These are phyloP conservation scores for Coriaria nepalensis DNA, from an alignment of 306 rosid genomes.

Conservation along the genomic window DNA sequence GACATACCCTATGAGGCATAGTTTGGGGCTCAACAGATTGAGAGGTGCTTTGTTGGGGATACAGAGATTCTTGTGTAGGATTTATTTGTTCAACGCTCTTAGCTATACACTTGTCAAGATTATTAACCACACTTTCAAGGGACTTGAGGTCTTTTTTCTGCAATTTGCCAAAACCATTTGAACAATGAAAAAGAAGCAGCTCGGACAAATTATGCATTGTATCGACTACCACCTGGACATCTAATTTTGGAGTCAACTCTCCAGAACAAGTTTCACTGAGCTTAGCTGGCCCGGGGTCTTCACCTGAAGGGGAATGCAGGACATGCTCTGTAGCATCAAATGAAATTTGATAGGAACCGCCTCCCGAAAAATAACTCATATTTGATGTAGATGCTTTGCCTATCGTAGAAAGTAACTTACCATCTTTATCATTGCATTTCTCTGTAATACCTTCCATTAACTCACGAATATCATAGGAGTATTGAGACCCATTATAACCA, in stretches of 20 bases:
- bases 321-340: constrained; percentile 15
- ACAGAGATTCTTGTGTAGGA: constrained; percentile 18
- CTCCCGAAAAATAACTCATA: constrained; percentile 15
- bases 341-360: constrained; percentile 11
- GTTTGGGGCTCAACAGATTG: constrained; percentile 18
- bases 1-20: constrained; percentile 37
- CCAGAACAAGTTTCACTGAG: constrained; percentile 19
- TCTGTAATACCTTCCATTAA: constrained; percentile 17
- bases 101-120: constrained; percentile 39
- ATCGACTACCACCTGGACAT: constrained; percentile 43
- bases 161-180: constrained; percentile 26
- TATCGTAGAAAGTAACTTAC: constrained; percentile 19
- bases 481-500: constrained; percentile 19
- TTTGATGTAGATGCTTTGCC: constrained; percentile 14
- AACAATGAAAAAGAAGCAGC: constrained; percentile 43
- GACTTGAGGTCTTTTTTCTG: constrained; percentile 29
- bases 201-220: constrained; percentile 50
- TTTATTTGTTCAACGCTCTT: constrained; percentile 26
- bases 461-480: constrained; percentile 18
- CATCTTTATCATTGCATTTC: constrained; percentile 10
- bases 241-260: constrained; percentile 31
- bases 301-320: constrained; percentile 17
- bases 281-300: constrained; percentile 21
- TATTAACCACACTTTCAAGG: constrained; percentile 39
- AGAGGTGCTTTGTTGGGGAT: constrained; percentile 24